A percentile compares a stretch with the other conserved stretches of the same genome.
Evolutionary conservation across 73 alveolate genomes (phyloP).

Genomic region (Blepharisma stoltei): DNA sequence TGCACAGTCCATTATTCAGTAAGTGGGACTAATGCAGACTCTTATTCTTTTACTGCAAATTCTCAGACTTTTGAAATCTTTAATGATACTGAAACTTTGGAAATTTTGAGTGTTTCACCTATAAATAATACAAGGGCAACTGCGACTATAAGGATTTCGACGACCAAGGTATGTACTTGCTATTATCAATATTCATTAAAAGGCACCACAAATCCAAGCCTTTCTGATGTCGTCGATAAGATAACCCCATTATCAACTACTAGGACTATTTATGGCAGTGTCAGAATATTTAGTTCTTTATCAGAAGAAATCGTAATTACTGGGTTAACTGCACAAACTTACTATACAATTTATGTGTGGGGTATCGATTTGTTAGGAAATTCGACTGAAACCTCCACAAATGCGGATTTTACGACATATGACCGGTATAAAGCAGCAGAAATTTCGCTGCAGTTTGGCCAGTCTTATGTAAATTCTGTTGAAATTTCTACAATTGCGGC

Average conservation of each 20-base stretch:
- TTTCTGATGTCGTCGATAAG: background rate
- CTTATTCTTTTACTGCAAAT: background rate
- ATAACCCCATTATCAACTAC: background rate
- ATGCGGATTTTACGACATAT: background rate
- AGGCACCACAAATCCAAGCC: slow-evolving; percentile 13
- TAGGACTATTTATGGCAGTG: background rate
- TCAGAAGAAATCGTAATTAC: background rate
- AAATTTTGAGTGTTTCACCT: background rate
- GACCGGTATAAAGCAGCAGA: slow-evolving; percentile 16
- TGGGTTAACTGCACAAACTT: slow-evolving; percentile 22
- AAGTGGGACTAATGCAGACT: background rate
- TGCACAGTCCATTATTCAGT: background rate
- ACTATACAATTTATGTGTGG: slow-evolving; percentile 12
- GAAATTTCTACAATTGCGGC: background rate
- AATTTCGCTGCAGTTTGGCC: background rate
- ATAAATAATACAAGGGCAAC: slow-evolving; percentile 18
- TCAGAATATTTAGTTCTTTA: background rate
- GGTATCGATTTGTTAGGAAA: slow-evolving; percentile 16
- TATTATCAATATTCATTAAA: slow-evolving; percentile 19
- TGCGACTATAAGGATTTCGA: background rate
- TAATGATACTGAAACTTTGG: slow-evolving; percentile 1
- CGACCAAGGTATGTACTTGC: background rate
- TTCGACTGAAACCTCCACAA: background rate
- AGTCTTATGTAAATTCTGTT: slow-evolving; percentile 9
- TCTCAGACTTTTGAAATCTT: background rate